Evolutionary conservation across 1,284 basidiomycete species (phyloP), one percentile per base, ranked within the genome.

Genomic region (Thecaphora thlaspeos): DNA sequence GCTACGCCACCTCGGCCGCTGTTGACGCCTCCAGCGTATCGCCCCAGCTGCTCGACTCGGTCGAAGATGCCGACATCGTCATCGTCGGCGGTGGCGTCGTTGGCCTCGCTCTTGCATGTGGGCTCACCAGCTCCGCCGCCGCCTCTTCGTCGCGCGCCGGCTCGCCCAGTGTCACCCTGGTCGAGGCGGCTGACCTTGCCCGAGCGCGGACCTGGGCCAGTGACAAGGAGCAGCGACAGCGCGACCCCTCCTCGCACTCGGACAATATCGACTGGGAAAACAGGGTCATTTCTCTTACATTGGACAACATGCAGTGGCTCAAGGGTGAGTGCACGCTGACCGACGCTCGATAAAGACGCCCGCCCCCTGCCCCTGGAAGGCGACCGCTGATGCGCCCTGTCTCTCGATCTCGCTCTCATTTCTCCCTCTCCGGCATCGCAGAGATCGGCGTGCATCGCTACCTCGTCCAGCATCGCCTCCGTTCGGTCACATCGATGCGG

Each of bases 1-100:
- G 7, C 11, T 28, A 28, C 11, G 26, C 26, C 26, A 28, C 26
- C n/a, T n/a, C n/a, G n/a, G n/a, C n/a, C n/a, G n/a, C n/a, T n/a
- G n/a, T 14, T 7, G 28, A 30, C 28, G 28, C 14, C 7, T 30
- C 28, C 28, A 30, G 28, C 7, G 15, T 17, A 15, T 11, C 15
- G 17, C 12, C 32, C 11, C 9, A 8, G 32, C 32, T 17, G 10
- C 32, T 34, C 32, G 32, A 17, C 32, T 17, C 32, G 11, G 32
- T 34, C 44, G 26, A 5, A 24, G 55, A 68, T 39, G 56, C 64
- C 0, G 75, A 76, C 40, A 57, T 73, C 17, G 71, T 69, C 41
- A 68, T 76, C n/a, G 61, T 76, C 4, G 75, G 75, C 8, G 75
- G 60, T n/a, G 75, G 75, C 26, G 71, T 74, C 3, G 71, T 71